Evolutionary conservation across 2,329 filamentous ascomycete genomes (phyloP), one percentile per base, ranked within the genome.

Genomic region (Trichoderma hamatum): DNA sequence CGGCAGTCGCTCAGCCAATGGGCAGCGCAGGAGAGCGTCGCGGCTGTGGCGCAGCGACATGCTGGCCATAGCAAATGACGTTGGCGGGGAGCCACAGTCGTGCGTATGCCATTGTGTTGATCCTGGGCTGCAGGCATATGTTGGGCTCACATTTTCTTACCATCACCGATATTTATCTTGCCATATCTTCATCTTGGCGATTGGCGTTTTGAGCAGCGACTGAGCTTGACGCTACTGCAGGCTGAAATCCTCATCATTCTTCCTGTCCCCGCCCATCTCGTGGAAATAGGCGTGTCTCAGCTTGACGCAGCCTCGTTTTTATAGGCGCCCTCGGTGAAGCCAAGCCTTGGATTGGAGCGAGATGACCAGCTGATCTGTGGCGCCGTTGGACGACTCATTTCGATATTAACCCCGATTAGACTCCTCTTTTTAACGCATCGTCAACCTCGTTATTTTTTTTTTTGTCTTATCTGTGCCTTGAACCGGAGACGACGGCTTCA

Each of bases 11-110:
- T n/a, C 46, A 64, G 49, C 62, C 62, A 56, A 39, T 65, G 36
- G 51, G 49, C 21, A 6, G 16, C 36, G 32, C 36, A 16, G 49
- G 43, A 34, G 30, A 49, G 26, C 30, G 34, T 65, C 54, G 55
- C 68, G 68, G 68, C 56, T 70, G 68, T 70, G 68, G 68, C 68
- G 68, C 68, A 70, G 68, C 63, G 34, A 21, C 21, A 19, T 4
- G 13, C 6, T n/a, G 19, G 51, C 39, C 39, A 43, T 16, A 39
- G 36, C 60, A n/a, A 39, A 65, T 69, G 67, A 69, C 67, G 67
- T 69, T 69, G 60, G 60, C 60, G 36, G 43, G 39, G 46, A 32
- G 65, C 63, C 63, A 67, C 54, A 64, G 52, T 28, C 14, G 32
- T 55, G 64, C 64, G 55, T 52, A 43, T 34, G 39, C 56, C 36